Evolutionary conservation across 2,329 filamentous ascomycete genomes (phyloP), one percentile per base, ranked within the genome.

Genomic region (Aspergillus felis): DNA sequence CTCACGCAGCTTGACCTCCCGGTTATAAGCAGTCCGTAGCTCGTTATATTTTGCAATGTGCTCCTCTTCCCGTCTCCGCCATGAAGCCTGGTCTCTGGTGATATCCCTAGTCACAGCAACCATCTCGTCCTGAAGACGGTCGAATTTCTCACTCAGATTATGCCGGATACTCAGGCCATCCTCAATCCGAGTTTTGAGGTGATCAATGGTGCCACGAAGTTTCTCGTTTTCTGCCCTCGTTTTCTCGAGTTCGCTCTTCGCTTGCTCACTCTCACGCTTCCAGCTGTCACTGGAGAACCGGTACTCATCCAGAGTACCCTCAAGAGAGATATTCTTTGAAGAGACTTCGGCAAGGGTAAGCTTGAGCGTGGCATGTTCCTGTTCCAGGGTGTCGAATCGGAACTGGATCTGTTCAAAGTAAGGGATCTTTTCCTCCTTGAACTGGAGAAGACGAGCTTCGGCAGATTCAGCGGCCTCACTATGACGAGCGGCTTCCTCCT

Each of bases 111-210:
- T 87, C 51, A 91, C 90, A 56, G 81, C 81, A 32, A 87, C 84
- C 88, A 97, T 93, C 65, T 97, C 91, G 61, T 91, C 85, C 74
- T 97, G 92, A 42, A 99, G 80, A 58, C 86, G 86, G 65, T 93
- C 85, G 68, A 97, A 89, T 74, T 94, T 96, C 71, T 81, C 81
- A 64, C 91, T 88, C 84, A 95, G 92, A 59, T 83, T 86, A 71
- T 96, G 91, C 57, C 92, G 88, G 58, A 95, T 84, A 61, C 88
- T 86, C 68, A 92, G 87, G 68, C 91, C 93, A 76, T 96, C 92
- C 68, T 94, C 87, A 46, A 94, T 84, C 70, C 96, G 92, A 49
- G 84, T 84, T 60, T 87, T 86, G 55, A 96, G 81, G 24, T 86
- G 87, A 60, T 87, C 85, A 57, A 96, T 85, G 29, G 87, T 86